Conservation (phyloP, 2,329 filamentous ascomycete species). For the Clarireedia sp. region DNA sequence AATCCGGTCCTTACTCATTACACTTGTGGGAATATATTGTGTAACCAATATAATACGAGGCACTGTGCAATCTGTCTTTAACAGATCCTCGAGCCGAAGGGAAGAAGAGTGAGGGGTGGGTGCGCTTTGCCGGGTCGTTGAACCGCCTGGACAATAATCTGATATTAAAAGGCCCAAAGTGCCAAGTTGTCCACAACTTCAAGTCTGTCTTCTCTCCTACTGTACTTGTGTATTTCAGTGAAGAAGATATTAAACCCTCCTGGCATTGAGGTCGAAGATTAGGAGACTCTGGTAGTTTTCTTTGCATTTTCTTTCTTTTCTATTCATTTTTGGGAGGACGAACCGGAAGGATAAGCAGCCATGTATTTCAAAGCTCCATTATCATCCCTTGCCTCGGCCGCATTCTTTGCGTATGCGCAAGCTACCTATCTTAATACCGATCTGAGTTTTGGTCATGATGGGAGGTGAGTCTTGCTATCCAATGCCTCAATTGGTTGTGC, state of each 20-base stretch:
- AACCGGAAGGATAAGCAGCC: neutral
- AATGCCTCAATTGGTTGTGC: neutral
- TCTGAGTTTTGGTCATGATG: slow-evolving; percentile 38
- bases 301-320: neutral
- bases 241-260: neutral
- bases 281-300: slow-evolving; percentile 8
- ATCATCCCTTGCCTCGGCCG: slow-evolving; percentile 22
- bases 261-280: neutral
- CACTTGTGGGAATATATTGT: slow-evolving; percentile 35
- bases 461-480: slow-evolving; percentile 20
- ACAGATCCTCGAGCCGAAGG: neutral
- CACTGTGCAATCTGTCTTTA: slow-evolving; percentile 27
- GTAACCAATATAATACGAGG: slow-evolving; percentile 33
- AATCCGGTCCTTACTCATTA: slow-evolving; percentile 41
- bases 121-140: too few relatives aligned
- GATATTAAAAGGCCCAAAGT: neutral
- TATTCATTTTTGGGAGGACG: neutral
- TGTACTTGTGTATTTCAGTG: neutral
- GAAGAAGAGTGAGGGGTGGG: neutral
- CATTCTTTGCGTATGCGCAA: slow-evolving; percentile 24
- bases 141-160: too few relatives aligned
- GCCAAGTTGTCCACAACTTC: neutral
- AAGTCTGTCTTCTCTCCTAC: neutral
- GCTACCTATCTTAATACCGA: slow-evolving; percentile 28
- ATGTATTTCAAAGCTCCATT: slow-evolving; percentile 13